phyloP scores from a whole-genome alignment of 768 basidiomycete genomes.

The Sporobolomyces roseus region DNA sequence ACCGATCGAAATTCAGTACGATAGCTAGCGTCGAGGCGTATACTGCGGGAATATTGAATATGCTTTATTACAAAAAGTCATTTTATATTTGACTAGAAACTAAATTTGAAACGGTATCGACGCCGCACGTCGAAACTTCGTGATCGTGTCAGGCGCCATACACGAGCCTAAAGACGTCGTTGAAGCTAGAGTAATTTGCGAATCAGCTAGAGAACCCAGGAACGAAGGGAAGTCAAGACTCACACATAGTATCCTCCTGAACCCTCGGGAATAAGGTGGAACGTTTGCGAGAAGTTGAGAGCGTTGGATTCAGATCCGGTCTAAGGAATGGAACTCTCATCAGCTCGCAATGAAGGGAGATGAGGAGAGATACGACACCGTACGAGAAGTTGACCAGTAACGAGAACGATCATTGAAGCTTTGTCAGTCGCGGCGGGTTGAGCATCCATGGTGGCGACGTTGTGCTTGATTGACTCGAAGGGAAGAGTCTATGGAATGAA shows the following conservation, averaged over 20 bases:
- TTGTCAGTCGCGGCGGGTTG: slow-evolving; percentile 69
- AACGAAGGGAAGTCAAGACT: slow-evolving; percentile 46
- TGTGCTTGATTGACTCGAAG: slow-evolving; percentile 76
- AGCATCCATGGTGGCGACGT: slow-evolving; percentile 74
- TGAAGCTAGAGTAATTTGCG: slow-evolving; percentile 29
- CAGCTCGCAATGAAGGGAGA: neutral
- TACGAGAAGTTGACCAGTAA: slow-evolving; percentile 80
- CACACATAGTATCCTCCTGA: slow-evolving; percentile 74
- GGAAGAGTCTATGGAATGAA: slow-evolving; percentile 61
- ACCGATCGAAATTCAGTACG: too few relatives aligned
- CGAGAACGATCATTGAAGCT: slow-evolving; percentile 68
- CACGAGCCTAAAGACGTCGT: slow-evolving; percentile 46
- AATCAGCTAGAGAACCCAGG: neutral
- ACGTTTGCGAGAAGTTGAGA: slow-evolving; percentile 86
- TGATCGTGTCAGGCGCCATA: slow-evolving; percentile 1
- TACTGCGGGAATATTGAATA: too few relatives aligned
- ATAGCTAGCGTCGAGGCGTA: too few relatives aligned
- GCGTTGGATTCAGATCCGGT: slow-evolving; percentile 75
- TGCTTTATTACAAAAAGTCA: too few relatives aligned
- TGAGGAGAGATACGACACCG: slow-evolving; percentile 43
- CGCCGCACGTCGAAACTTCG: too few relatives aligned
- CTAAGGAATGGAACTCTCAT: slow-evolving; percentile 8
- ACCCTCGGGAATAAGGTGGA: slow-evolving; percentile 79
- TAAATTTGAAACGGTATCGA: too few relatives aligned
- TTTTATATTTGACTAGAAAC: too few relatives aligned